Evolutionary conservation across 1,284 basidiomycete genomes (phyloP), one percentile per base, ranked within the genome.

Genomic region (Ganoderma sinense): DNA sequence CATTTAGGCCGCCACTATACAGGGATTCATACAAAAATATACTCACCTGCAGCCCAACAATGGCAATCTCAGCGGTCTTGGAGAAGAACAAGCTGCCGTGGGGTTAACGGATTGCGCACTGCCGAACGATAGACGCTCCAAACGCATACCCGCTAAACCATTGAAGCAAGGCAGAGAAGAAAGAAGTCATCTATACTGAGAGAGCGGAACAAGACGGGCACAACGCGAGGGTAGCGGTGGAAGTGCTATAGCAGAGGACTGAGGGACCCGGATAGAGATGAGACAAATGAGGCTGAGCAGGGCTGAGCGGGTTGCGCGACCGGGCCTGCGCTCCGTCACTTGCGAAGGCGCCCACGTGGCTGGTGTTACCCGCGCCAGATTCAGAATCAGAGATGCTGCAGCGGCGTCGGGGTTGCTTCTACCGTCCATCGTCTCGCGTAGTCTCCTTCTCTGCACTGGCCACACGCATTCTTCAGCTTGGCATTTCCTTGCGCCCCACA

Each of bases 61-160:
- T 91, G 14, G 95, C 95, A 75, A 99, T 93, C 81, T 99, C 97
- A 61, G 97, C 92, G 53, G 93, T 87, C 77, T 96, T 97, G 48
- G 94, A 90, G 84, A 97, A 98, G 87, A 99, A 89, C 79, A 92
- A 78, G 63, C 92, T 93, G 58, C 5, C 18, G 62, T 53, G 55
- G 14, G 5, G 45, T 69, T 41, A 74, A 56, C 58, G 62, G 26
- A 39, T 48, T 51, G 36, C 23, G 39, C 43, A 33, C 14, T 59
- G 39, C 29, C 16, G 16, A 11, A 60, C 45, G 58, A n/a, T n/a
- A 55, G 39, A 14, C 23, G 1, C 39, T 13, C 31, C 8, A 23
- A 0, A 33, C 26, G 70, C 84, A 75, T 75, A 88, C 91, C 90
- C 87, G 74, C 83, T 84, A 68, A 93, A 82, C 91, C 92, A 93